These are phyloP conservation scores for Phytopythium helicoides DNA, from an alignment of 352 stramenopile genomes.

Conservation along the genomic window DNA sequence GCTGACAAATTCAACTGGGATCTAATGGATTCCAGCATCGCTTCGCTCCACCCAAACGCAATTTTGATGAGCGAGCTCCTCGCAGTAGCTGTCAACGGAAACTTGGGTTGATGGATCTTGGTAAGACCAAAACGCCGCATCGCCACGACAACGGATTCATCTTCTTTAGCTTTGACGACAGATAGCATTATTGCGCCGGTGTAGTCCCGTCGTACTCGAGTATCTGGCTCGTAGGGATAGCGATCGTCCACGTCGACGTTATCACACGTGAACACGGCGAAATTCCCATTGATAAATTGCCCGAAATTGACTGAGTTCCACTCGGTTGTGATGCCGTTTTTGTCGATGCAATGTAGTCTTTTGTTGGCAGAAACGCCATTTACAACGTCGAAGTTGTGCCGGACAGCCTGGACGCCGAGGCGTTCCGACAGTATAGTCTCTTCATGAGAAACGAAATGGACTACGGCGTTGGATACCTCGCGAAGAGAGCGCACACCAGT, in stretches of 20 bases:
- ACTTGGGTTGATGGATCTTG: conserved; percentile 6
- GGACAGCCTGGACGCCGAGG: conserved; percentile 20
- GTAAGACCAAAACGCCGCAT: conserved; percentile 17
- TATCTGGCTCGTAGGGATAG: conserved; percentile 1
- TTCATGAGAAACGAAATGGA: conserved; percentile 31
- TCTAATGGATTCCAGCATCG: conserved; percentile 7
- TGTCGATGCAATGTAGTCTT: background rate
- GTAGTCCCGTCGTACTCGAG: conserved; percentile 20
- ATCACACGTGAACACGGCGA: conserved; percentile 13
- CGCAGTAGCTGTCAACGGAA: background rate
- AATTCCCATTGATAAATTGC: conserved; percentile 14
- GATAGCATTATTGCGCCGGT: conserved; percentile 24
- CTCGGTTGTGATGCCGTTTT: conserved; percentile 23
- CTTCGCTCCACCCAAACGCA: conserved; percentile 6
- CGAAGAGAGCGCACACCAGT: conserved; percentile 17
- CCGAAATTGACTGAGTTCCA: conserved; percentile 23
- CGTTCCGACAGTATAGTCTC: conserved; percentile 39
- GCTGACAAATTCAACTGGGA: background rate
- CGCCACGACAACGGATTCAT: conserved; percentile 9
- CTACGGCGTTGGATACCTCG: conserved; percentile 29
- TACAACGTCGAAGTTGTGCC: no score
- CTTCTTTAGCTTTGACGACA: conserved; percentile 1
- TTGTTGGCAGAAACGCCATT: no score
- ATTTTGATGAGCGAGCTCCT: conserved; percentile 2
- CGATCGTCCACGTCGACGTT: conserved; percentile 22